phyloP scores from a whole-genome alignment of 108 stramenopile species.

The Chaetoceros muelleri region DNA sequence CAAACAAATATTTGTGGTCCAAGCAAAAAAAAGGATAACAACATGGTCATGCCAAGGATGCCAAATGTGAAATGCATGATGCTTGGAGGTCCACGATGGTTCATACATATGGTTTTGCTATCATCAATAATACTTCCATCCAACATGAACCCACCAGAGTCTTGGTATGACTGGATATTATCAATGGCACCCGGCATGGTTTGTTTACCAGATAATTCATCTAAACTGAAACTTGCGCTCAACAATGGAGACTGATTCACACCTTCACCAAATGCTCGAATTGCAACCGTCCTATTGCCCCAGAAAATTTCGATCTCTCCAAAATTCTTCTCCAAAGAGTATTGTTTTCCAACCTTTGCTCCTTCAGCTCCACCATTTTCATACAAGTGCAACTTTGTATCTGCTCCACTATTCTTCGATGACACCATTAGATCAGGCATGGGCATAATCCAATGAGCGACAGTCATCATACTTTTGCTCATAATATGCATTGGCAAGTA shows the following conservation, averaged over 20 bases:
- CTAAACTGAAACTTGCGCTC: conserved; percentile 8
- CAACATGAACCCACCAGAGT: not conserved
- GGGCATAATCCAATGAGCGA: conserved; percentile 28
- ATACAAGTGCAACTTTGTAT: not conserved
- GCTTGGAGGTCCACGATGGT: conserved; percentile 16
- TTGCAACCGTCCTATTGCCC: conserved; percentile 16
- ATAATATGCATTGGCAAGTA: conserved; percentile 7
- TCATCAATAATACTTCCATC: not conserved
- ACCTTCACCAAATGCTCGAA: conserved; percentile 19
- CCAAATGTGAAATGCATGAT: not conserved
- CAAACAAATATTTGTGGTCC: not conserved
- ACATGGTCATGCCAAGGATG: not conserved
- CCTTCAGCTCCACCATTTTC: conserved; percentile 14
- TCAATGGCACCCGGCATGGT: not conserved
- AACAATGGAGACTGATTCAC: conserved; percentile 15
- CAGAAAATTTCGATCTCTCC: conserved; percentile 75
- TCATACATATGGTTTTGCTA: conserved; percentile 22
- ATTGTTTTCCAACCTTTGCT: conserved; percentile 39
- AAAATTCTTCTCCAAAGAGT: conserved; percentile 53
- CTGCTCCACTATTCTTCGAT: conserved; percentile 25
- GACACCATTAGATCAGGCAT: conserved; percentile 34
- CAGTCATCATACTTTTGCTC: conserved; percentile 19
- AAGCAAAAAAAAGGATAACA: not conserved
- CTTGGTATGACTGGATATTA: not conserved
- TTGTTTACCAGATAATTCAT: conserved; percentile 6